Percentiles rank a stretch among this genome's conserved stretches.
phyloP scores from a whole-genome alignment of 1,284 basidiomycete genomes.

The Flammula alnicola region DNA sequence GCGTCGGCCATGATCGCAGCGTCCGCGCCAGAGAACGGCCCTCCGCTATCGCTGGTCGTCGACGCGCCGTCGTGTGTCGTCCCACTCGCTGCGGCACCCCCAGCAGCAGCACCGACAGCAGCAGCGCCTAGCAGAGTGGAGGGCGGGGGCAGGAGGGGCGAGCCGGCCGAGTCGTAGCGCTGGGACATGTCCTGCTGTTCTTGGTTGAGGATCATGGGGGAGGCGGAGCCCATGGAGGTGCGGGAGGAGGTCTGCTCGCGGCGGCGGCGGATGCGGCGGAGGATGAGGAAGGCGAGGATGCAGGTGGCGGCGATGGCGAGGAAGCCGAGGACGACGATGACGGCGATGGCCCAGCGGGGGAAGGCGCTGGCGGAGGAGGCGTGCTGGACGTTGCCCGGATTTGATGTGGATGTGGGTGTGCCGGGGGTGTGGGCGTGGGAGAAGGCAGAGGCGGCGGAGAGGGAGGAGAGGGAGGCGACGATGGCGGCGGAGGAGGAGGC shows the following conservation, averaged over 20 bases:
- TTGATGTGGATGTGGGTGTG: slow-evolving; percentile 28
- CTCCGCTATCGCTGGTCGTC: slow-evolving; percentile 65
- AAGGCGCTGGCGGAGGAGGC: slow-evolving; percentile 47
- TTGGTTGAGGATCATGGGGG: slow-evolving; percentile 80
- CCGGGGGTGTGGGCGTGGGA: slow-evolving; percentile 55
- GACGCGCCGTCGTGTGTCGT: slow-evolving; percentile 67
- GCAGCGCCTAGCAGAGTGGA: no score
- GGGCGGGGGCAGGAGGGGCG: slow-evolving; percentile 33
- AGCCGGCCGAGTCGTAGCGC: slow-evolving; percentile 43
- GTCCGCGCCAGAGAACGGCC: slow-evolving; percentile 78
- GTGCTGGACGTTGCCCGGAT: slow-evolving; percentile 58
- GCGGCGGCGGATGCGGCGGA: slow-evolving; percentile 64
- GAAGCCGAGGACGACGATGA: slow-evolving; percentile 82
- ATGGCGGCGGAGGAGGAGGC: slow-evolving; percentile 25
- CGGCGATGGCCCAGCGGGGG: slow-evolving; percentile 88
- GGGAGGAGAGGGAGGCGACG: slow-evolving; percentile 27
- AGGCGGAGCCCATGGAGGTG: slow-evolving; percentile 75
- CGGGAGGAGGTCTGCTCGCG: slow-evolving; percentile 54
- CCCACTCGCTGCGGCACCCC: slow-evolving; percentile 36
- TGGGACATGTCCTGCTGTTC: slow-evolving; percentile 33
- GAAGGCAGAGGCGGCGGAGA: slow-evolving; percentile 32
- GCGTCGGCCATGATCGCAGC: slow-evolving; percentile 89
- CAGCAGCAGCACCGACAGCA: slow-evolving; percentile 29
- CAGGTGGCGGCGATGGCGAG: slow-evolving; percentile 74
- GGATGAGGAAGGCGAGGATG: slow-evolving; percentile 69